Conservation (phyloP, 2,329 filamentous ascomycete species). For the Penicillium griseofulvum region DNA sequence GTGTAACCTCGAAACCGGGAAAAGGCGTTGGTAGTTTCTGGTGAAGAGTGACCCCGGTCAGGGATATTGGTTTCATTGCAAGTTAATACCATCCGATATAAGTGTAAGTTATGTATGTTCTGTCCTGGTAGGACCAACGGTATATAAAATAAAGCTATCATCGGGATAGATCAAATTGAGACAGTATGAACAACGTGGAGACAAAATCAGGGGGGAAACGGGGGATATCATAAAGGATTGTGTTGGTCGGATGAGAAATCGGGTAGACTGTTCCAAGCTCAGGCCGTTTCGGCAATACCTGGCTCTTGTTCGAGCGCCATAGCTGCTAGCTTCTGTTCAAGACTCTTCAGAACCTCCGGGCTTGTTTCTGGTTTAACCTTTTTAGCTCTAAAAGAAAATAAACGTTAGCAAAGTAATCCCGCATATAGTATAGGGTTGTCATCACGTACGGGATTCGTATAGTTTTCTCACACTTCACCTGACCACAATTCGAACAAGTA, state of each 20-base stretch:
- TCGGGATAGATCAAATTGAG: background rate
- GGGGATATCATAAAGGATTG: background rate
- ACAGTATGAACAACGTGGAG: background rate
- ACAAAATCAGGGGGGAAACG: background rate
- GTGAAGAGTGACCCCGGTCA: background rate
- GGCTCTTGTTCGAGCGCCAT: conserved; percentile 6
- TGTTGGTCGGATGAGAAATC: background rate
- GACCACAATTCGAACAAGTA: conserved; percentile 39
- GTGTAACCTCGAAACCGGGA: background rate
- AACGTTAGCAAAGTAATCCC: conserved; percentile 6
- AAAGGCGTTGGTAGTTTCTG: background rate
- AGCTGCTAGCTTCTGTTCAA: conserved; percentile 40
- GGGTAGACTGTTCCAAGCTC: background rate
- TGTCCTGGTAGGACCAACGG: background rate
- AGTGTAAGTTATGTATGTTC: background rate
- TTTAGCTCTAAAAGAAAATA: conserved; percentile 34
- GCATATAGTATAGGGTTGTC: background rate
- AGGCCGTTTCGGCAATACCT: background rate
- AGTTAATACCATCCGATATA: background rate
- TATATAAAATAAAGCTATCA: background rate
- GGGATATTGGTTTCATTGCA: background rate
- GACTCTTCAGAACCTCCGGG: conserved; percentile 37
- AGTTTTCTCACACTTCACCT: conserved; percentile 42
- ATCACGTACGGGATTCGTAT: conserved; percentile 42
- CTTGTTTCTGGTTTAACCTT: conserved; percentile 40